Percentiles rank a stretch among this genome's conserved stretches.
Conservation (phyloP, 2,329 filamentous ascomycete genomes). For the Metarhizium sp. region DNA sequence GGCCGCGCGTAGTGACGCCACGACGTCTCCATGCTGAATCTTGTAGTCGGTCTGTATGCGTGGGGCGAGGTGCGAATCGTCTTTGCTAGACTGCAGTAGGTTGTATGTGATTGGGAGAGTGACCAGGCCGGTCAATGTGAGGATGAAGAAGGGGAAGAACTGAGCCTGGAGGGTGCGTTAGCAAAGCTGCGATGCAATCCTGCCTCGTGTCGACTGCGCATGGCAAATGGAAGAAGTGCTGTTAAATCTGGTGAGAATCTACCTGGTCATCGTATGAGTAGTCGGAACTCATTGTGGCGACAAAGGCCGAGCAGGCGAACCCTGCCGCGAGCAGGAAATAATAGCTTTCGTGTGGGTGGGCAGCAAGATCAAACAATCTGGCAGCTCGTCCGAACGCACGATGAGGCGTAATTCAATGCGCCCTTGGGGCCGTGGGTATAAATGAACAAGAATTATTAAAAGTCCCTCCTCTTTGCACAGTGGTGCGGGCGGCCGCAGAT, state of each 20-base stretch:
- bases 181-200: background rate
- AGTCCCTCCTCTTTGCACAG: background rate
- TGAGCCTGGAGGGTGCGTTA: conserved; percentile 52
- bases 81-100: conserved; percentile 66
- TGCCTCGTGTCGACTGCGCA: background rate
- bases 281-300: conserved; percentile 71
- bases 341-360: background rate
- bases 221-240: background rate
- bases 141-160: conserved; percentile 98
- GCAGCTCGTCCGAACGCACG: background rate
- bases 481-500: background rate
- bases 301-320: conserved; percentile 22
- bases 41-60: conserved; percentile 75
- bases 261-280: conserved; percentile 98
- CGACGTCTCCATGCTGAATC: conserved; percentile 72
- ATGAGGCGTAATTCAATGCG: background rate
- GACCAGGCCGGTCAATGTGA: conserved; percentile 79
- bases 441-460: background rate
- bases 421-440: background rate
- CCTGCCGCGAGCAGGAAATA: conserved; percentile 15
- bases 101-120: conserved; percentile 87
- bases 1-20: conserved; percentile 72
- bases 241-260: conserved; percentile 10
- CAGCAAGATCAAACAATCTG: conserved; percentile 1
- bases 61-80: conserved; percentile 71